Percentiles rank a stretch among this genome's conserved stretches.
Evolutionary conservation across 140 eudicot species (phyloP).

Genomic region (Eryngium alpinum): DNA sequence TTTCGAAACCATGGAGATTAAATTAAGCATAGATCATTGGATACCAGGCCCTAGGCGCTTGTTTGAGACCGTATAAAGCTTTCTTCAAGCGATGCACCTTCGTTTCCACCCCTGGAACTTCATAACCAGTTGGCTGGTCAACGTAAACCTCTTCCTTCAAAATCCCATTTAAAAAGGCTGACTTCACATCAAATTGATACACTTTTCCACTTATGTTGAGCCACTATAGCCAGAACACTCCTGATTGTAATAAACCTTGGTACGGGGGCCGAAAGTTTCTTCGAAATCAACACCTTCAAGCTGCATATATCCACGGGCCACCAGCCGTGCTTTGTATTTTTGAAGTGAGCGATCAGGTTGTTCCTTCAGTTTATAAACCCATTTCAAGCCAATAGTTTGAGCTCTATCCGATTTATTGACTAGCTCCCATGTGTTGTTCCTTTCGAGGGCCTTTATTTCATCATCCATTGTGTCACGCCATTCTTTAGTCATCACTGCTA

Average conservation of each 20-base stretch:
- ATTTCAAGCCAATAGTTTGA: no score
- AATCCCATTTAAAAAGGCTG: background rate
- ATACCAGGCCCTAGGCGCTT: background rate
- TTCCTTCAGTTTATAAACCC: no score
- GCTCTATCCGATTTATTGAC: no score
- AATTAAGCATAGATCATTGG: background rate
- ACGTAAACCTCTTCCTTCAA: background rate
- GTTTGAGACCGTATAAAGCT: background rate
- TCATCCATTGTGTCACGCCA: no score
- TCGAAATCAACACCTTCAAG: no score
- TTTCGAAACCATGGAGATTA: background rate
- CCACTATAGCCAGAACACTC: background rate
- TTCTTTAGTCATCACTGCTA: no score
- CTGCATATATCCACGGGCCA: no score
- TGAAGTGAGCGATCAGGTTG: no score
- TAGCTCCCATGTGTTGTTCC: no score
- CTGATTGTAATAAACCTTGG: background rate
- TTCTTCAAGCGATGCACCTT: background rate
- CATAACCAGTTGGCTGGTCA: background rate
- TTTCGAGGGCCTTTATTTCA: no score
- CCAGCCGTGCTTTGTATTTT: no score
- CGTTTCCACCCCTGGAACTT: background rate
- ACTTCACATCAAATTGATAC: background rate
- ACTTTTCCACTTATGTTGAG: background rate
- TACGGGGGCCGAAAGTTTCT: no score